Percentiles rank a stretch among this genome's conserved stretches.
Evolutionary conservation across 768 basidiomycete genomes (phyloP).

Genomic region (Lactifluus rugatus): DNA sequence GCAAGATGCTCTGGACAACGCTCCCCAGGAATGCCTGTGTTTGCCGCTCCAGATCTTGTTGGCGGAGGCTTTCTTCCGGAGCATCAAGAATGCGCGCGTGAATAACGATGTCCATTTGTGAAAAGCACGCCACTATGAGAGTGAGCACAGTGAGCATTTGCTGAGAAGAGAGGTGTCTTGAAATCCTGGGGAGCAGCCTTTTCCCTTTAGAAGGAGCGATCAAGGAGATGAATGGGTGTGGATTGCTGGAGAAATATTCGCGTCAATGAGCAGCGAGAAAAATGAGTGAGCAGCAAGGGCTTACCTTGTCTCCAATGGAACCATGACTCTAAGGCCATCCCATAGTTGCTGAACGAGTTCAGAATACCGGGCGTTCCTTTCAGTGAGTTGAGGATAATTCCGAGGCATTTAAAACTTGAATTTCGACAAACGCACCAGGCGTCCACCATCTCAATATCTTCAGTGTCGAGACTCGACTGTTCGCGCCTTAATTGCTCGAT

Average conservation of each 20-base stretch:
- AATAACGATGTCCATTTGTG: slow-evolving; percentile 84
- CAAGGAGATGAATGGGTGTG: slow-evolving; percentile 94
- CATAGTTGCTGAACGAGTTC: slow-evolving; percentile 62
- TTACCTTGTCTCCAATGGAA: slow-evolving; percentile 88
- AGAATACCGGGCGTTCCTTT: slow-evolving; percentile 51
- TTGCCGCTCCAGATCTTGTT: slow-evolving; percentile 71
- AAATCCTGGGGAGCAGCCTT: slow-evolving; percentile 78
- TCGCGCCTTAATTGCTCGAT: slow-evolving; percentile 80
- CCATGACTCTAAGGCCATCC: slow-evolving; percentile 75
- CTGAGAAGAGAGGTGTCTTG: slow-evolving; percentile 68
- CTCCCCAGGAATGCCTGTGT: slow-evolving; percentile 82
- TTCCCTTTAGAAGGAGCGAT: slow-evolving; percentile 87
- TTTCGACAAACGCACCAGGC: slow-evolving; percentile 17
- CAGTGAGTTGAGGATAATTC: background rate
- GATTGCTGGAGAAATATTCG: slow-evolving; percentile 43
- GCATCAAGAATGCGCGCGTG: slow-evolving; percentile 66
- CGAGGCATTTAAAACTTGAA: background rate
- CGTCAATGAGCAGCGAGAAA: background rate
- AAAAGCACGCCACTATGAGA: slow-evolving; percentile 88
- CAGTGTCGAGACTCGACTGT: slow-evolving; percentile 57
- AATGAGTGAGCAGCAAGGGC: slow-evolving; percentile 12
- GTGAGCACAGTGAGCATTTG: slow-evolving; percentile 84
- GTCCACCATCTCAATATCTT: slow-evolving; percentile 38
- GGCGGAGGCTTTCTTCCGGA: slow-evolving; percentile 49
- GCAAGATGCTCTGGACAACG: slow-evolving; percentile 79